Evolutionary conservation across 805 yeast genomes (phyloP).

Genomic region (Sungouiozyma intestinalis): DNA sequence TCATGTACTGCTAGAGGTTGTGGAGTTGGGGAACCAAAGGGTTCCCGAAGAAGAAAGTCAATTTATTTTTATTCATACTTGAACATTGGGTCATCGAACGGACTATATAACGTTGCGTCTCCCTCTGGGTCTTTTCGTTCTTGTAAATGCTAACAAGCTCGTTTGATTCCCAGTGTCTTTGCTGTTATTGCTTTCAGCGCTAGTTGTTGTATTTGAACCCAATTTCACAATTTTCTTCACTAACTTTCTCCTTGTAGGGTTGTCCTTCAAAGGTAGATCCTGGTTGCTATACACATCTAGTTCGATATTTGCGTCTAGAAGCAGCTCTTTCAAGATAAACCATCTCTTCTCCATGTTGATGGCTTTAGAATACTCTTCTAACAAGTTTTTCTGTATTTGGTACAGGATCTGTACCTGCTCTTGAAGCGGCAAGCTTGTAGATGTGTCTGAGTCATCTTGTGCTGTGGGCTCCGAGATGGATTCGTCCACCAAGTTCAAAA

Average conservation of each 20-base stretch:
- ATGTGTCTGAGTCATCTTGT: not conserved
- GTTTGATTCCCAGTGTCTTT: constrained; percentile 1
- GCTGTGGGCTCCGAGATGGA: not conserved
- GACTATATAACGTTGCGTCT: not conserved
- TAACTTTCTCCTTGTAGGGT: not conserved
- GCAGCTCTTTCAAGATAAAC: constrained; percentile 24
- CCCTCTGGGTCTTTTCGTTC: not conserved
- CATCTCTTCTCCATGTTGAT: constrained; percentile 21
- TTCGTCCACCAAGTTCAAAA: constrained; percentile 1
- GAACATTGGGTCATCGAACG: too few species aligned
- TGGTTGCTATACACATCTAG: constrained; percentile 23
- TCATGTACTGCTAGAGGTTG: too few species aligned
- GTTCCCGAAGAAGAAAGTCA: too few species aligned
- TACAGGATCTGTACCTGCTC: constrained; percentile 14
- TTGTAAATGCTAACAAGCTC: not conserved
- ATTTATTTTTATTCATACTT: too few species aligned
- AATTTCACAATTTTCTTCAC: constrained; percentile 1
- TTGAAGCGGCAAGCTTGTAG: constrained; percentile 4
- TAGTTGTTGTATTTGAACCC: not conserved
- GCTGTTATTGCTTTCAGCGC: constrained; percentile 1
- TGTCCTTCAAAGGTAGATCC: constrained; percentile 4
- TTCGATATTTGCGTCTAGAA: constrained; percentile 26
- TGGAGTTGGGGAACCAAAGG: too few species aligned
- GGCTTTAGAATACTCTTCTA: constrained; percentile 12
- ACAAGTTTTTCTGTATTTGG: constrained; percentile 14